Percentiles rank a stretch among this genome's conserved stretches.
Evolutionary conservation across 306 rosid genomes (phyloP).

Genomic region (Sechiopsis laciniata): DNA sequence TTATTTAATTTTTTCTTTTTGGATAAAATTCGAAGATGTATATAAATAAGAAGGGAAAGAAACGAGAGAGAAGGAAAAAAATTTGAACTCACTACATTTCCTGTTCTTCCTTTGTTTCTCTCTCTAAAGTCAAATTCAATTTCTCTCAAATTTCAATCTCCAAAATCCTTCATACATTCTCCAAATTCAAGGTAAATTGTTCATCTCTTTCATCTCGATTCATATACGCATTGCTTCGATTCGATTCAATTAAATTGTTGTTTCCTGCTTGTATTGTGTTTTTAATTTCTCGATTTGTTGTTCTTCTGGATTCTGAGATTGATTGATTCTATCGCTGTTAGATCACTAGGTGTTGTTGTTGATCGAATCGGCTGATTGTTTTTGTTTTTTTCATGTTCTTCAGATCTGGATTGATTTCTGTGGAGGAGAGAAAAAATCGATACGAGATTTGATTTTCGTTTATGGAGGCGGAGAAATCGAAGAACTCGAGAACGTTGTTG

Average conservation of each 20-base stretch:
- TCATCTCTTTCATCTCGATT: no score
- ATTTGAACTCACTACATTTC: slow-evolving; percentile 32
- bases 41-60: slow-evolving; percentile 5
- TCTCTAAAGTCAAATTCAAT: no score
- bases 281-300: background rate
- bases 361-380: background rate
- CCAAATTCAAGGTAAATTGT: background rate
- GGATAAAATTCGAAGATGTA: background rate
- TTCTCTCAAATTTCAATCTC: slow-evolving; percentile 16
- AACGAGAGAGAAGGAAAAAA: background rate
- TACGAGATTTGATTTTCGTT: background rate
- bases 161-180: background rate
- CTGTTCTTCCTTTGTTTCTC: no score
- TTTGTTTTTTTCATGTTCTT: background rate
- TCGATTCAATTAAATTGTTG: background rate
- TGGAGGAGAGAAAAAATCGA: background rate
- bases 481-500: slow-evolving; percentile 15
- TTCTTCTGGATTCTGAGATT: background rate
- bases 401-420: background rate
- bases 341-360: no score
- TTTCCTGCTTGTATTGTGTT: background rate
- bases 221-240: no score
- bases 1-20: no score
- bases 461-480: slow-evolving; percentile 7
- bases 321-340: background rate